phyloP scores from a whole-genome alignment of 2,329 filamentous ascomycete species.

The Colletotrichum scovillei region DNA sequence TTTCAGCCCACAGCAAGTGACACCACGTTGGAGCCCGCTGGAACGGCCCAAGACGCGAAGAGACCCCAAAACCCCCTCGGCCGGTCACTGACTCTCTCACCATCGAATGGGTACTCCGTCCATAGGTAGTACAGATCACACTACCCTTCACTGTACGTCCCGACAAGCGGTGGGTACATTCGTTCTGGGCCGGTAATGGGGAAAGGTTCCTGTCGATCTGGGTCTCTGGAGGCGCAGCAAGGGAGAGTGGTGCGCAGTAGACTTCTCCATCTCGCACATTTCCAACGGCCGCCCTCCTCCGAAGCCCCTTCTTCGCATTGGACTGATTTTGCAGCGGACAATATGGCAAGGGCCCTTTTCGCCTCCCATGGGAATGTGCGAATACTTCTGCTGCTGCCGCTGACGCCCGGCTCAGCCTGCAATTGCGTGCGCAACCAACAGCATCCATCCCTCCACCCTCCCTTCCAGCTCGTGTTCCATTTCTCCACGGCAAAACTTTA shows the following conservation, averaged over 20 bases:
- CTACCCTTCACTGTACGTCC: neutral
- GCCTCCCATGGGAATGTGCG: constrained; percentile 26
- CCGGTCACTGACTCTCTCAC: constrained; percentile 26
- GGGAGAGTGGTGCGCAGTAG: neutral
- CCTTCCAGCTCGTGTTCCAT: constrained; percentile 35
- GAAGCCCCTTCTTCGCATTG: neutral
- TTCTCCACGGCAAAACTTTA: constrained; percentile 20
- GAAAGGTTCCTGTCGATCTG: constrained; percentile 30
- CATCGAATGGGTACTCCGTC: neutral
- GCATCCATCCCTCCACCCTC: constrained; percentile 32
- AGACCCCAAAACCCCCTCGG: neutral
- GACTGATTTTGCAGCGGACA: neutral
- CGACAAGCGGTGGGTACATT: neutral
- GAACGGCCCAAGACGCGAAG: constrained; percentile 12
- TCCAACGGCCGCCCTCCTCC: neutral
- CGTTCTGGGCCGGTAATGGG: constrained; percentile 22
- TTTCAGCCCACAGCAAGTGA: constrained; percentile 10
- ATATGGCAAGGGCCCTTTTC: neutral
- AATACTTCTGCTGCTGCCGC: constrained; percentile 7
- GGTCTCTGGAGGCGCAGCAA: constrained; percentile 34
- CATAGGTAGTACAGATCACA: too few relatives aligned
- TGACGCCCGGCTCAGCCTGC: constrained; percentile 20
- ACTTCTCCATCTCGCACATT: neutral
- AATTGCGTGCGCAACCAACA: constrained; percentile 31
- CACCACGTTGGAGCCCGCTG: constrained; percentile 18